Evolutionary conservation across 352 stramenopile genomes (phyloP), one percentile per base, ranked within the genome.

Genomic region (Pythium monospermum): DNA sequence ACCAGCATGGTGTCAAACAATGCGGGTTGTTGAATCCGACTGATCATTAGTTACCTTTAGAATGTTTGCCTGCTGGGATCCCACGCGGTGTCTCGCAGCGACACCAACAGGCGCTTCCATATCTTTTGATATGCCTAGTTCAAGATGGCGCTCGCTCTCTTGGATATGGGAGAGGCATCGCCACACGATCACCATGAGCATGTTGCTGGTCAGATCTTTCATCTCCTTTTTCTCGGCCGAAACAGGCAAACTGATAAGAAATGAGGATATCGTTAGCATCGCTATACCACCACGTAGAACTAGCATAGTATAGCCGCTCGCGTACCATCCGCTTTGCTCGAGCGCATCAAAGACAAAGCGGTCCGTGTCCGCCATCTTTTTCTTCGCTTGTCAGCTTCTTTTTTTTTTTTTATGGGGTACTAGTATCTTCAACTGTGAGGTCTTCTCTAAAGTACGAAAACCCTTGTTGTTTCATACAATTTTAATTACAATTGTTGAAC

Each of bases 11-110:
- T n/a, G n/a, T n/a, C n/a, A n/a, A n/a, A n/a, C n/a, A n/a, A n/a
- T n/a, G n/a, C n/a, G n/a, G n/a, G n/a, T n/a, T n/a, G n/a, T n/a
- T n/a, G n/a, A n/a, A n/a, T n/a, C n/a, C n/a, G n/a, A n/a, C n/a
- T n/a, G n/a, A n/a, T n/a, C n/a, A n/a, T n/a, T 22, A 6, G 16
- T 3, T 31, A 89, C 82, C 66, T 96, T 94, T 23, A 96, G 45
- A 15, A 75, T 75, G 31, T 73, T 80, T 1, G 83, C 81, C 7
- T 93, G 56, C 27, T 85, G 64, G 4, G 83, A 89, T 21, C 80
- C 83, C 0, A 91, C 58, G 31, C 85, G 79, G 52, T 96, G 85
- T 23, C 75, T 66, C 30, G 73, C 72, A 3, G 85, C 83, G 23
- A 94, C 83, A 16, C 82, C 80, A 6, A 68, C 55, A 0, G 76